phyloP scores from a whole-genome alignment of 768 basidiomycete genomes.

The Lyophyllum shimeji region DNA sequence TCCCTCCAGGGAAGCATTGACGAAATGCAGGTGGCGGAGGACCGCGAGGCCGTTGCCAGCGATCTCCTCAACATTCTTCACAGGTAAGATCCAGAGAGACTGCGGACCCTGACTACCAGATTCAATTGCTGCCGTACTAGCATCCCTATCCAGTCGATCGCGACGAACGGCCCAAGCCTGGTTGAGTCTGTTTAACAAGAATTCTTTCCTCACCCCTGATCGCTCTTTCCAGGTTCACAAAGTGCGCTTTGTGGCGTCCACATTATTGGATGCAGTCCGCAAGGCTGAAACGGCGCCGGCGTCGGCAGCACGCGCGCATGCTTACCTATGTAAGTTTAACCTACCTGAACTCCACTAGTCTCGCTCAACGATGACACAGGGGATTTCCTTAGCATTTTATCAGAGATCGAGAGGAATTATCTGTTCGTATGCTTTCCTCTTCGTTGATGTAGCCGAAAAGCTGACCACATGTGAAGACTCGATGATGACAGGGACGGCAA shows the following conservation, averaged over 20 bases:
- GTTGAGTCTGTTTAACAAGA: constrained; percentile 26
- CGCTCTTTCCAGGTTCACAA: constrained; percentile 68
- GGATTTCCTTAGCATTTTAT: constrained; percentile 90
- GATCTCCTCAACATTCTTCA: constrained; percentile 86
- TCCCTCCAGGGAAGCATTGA: constrained; percentile 66
- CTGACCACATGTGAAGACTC: constrained; percentile 38
- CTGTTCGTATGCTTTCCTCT: constrained; percentile 45
- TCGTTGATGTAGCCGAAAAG: constrained; percentile 2
- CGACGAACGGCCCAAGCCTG: constrained; percentile 82
- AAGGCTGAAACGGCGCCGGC: constrained; percentile 79
- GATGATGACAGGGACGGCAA: constrained; percentile 70
- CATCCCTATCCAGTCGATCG: constrained; percentile 92
- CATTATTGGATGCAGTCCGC: constrained; percentile 79
- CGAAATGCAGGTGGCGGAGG: constrained; percentile 65
- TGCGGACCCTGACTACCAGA: not conserved
- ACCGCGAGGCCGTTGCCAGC: constrained; percentile 82
- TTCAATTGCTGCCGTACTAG: constrained; percentile 35
- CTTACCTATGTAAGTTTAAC: constrained; percentile 70
- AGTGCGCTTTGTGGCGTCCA: constrained; percentile 92
- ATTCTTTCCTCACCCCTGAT: constrained; percentile 14
- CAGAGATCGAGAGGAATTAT: constrained; percentile 91
- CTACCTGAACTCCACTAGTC: not conserved
- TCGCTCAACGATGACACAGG: constrained; percentile 42
- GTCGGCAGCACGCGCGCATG: constrained; percentile 82
- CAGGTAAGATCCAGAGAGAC: constrained; percentile 41